Conservation (phyloP, 2,329 filamentous ascomycete genomes). For the Cordyceps javanica region DNA sequence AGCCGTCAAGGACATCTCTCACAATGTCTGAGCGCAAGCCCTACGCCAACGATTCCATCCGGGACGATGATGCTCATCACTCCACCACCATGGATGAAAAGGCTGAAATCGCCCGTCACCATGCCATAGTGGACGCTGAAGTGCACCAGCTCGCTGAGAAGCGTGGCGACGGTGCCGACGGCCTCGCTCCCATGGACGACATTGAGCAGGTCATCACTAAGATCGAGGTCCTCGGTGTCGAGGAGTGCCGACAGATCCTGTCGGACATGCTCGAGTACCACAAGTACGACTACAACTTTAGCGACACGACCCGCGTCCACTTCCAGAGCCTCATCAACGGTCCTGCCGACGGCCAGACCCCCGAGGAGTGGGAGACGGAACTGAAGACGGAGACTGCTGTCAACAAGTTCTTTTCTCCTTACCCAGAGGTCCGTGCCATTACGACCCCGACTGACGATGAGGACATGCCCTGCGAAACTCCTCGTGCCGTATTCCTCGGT, state of each 20-base stretch:
- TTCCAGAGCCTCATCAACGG: slow-evolving; percentile 16
- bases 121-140: not conserved
- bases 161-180: slow-evolving; percentile 13
- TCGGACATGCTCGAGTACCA: slow-evolving; percentile 18
- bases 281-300: slow-evolving; percentile 22
- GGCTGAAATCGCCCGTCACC: slow-evolving; percentile 4
- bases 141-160: slow-evolving; percentile 10
- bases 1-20: not conserved
- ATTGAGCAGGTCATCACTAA: slow-evolving; percentile 21
- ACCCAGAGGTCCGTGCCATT: slow-evolving; percentile 13
- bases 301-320: slow-evolving; percentile 16
- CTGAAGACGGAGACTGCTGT: slow-evolving; percentile 11
- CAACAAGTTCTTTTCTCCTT: slow-evolving; percentile 11
- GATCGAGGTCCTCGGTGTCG: slow-evolving; percentile 18
- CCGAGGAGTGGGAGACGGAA: slow-evolving; percentile 9
- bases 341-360: slow-evolving; percentile 15
- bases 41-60: not conserved
- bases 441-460: slow-evolving; percentile 3
- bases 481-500: slow-evolving; percentile 8
- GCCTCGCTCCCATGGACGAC: slow-evolving; percentile 19
- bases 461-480: slow-evolving; percentile 8
- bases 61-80: not conserved
- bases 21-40: slow-evolving; percentile 9
- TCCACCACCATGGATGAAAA: slow-evolving; percentile 2
- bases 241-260: slow-evolving; percentile 18